A percentile compares a stretch with the other conserved stretches of the same genome.
Conservation (phyloP, 768 basidiomycete species). For the Cystobasidium tubakii region DNA sequence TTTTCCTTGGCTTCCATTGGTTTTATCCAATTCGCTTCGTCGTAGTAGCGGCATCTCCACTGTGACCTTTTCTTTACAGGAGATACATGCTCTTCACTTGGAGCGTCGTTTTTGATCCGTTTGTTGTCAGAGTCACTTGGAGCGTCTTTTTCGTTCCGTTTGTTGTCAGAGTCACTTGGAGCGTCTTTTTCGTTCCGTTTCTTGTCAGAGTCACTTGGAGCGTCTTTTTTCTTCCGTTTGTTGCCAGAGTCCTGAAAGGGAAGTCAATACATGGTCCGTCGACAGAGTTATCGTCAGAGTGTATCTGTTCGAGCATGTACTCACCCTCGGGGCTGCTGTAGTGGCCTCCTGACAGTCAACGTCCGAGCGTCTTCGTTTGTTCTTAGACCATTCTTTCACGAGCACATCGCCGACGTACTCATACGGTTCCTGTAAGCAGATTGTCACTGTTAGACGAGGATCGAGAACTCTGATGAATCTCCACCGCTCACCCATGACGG, state of each 20-base stretch:
- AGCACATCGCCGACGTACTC: background rate
- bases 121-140: slow-evolving; percentile 5
- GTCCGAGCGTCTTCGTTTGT: slow-evolving; percentile 9
- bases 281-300: too few species aligned
- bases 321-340: background rate
- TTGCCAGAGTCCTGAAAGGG: too few species aligned
- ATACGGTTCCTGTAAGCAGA: slow-evolving; percentile 29
- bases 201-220: too few species aligned
- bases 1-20: too few species aligned
- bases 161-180: too few species aligned
- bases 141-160: too few species aligned
- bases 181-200: too few species aligned
- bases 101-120: background rate
- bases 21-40: background rate
- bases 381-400: background rate
- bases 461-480: background rate
- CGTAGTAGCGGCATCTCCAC: background rate
- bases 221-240: too few species aligned
- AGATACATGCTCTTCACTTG: slow-evolving; percentile 16
- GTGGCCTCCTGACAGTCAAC: background rate
- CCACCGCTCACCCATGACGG: slow-evolving; percentile 18
- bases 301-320: background rate
- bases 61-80: background rate
- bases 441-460: background rate
- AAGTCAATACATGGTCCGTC: background rate